Evolutionary conservation across 1,284 basidiomycete genomes (phyloP).

Genomic region (Cryptococcus neoformans): DNA sequence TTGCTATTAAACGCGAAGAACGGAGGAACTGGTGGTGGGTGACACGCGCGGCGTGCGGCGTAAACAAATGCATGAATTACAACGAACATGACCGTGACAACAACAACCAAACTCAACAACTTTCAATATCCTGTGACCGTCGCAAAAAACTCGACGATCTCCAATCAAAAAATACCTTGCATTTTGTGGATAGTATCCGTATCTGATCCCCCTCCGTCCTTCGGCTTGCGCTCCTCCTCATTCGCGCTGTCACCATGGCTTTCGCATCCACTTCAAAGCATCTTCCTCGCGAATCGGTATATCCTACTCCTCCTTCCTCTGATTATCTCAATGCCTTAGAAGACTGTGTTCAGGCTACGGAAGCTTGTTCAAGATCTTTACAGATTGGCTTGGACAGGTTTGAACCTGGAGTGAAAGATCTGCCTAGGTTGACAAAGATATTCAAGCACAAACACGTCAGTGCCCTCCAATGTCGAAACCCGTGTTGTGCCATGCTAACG

Average conservation of each 20-base stretch:
- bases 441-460: slow-evolving; percentile 43
- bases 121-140: too few species aligned
- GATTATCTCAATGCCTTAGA: slow-evolving; percentile 41
- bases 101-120: too few species aligned
- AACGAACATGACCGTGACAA: too few species aligned
- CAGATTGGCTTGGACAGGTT: slow-evolving; percentile 22
- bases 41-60: too few species aligned
- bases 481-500: background rate
- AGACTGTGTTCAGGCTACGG: slow-evolving; percentile 43
- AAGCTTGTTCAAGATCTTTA: slow-evolving; percentile 29
- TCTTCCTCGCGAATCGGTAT: slow-evolving; percentile 22
- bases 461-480: background rate
- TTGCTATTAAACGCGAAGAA: too few species aligned
- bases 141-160: too few species aligned
- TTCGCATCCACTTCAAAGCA: slow-evolving; percentile 9
- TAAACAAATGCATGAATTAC: too few species aligned
- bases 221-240: too few species aligned
- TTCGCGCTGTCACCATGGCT: slow-evolving; percentile 4
- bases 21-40: too few species aligned
- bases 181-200: too few species aligned
- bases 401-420: slow-evolving; percentile 37
- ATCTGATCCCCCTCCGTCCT: too few species aligned
- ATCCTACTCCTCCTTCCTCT: slow-evolving; percentile 18
- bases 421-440: slow-evolving; percentile 40
- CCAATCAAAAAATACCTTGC: too few species aligned